phyloP scores from a whole-genome alignment of 73 alveolate species.

The Uronychia binucleata region DNA sequence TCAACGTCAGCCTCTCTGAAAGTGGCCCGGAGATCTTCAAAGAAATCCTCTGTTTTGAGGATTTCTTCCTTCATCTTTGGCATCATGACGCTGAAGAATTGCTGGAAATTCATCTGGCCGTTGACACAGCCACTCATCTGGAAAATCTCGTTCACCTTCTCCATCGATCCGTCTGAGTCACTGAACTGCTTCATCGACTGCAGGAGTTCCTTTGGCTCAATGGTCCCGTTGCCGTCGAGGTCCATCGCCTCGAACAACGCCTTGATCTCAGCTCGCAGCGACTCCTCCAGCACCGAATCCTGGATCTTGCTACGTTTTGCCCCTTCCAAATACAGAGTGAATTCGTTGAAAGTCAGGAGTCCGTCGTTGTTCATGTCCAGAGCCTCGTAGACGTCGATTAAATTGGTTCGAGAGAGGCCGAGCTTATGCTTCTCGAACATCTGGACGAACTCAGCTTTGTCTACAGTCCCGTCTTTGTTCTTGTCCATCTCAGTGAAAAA shows the following conservation, averaged over 20 bases:
- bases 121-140: constrained; percentile 18
- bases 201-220: constrained; percentile 15
- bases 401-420: constrained; percentile 13
- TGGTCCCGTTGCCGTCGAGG: constrained; percentile 27
- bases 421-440: constrained; percentile 13
- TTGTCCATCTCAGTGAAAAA: constrained; percentile 40
- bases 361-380: constrained; percentile 54
- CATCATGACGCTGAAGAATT: constrained; percentile 43
- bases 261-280: constrained; percentile 22
- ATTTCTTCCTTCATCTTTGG: constrained; percentile 58
- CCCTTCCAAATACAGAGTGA: constrained; percentile 58
- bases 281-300: constrained; percentile 37
- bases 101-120: constrained; percentile 14
- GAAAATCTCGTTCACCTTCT: constrained; percentile 14
- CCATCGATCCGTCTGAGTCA: neutral
- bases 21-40: constrained; percentile 46
- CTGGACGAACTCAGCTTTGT: constrained; percentile 45
- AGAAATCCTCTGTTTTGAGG: constrained; percentile 35
- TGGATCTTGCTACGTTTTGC: constrained; percentile 17
- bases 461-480: constrained; percentile 56
- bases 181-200: neutral
- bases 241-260: constrained; percentile 39
- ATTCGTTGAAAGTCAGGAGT: constrained; percentile 38
- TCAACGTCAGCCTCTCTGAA: constrained; percentile 61
- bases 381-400: constrained; percentile 31